Evolutionary conservation across 768 basidiomycete genomes (phyloP), one percentile per base, ranked within the genome.

Genomic region (Hortiboletus flavorubellus): DNA sequence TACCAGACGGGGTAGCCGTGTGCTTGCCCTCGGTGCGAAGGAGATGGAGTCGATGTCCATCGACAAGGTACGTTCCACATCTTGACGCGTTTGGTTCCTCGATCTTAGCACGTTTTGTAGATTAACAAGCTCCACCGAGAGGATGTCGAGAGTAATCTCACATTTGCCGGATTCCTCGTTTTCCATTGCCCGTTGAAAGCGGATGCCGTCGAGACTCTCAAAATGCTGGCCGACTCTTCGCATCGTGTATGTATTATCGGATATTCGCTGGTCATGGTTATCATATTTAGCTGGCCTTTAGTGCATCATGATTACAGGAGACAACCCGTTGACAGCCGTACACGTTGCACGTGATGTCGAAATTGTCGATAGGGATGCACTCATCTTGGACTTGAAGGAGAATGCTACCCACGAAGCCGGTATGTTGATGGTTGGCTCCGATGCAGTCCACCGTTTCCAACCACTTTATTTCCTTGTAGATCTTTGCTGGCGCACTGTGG

Each of bases 231-330:
- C 3, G 96, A 98, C 66, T 93, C 96, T 8, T 97, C 94, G 0
- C 97, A 99, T 72, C 83, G 97, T 38, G 95, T 97, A 75, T 47
- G 91, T 80, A 8, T 51, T 38, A 42, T 40, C 9, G 29, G 8
- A 9, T 34, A 16, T 30, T 7, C 11, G 6, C 30, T 21, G 38
- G 3, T 34, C 30, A 21, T 6, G 18, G 33, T 1, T 18, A 39
- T 46, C 42, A 35, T 48, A 8, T 60, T 46, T 5, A 52, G 31
- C 16, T 49, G 42, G 16, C 5, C 7, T 51, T 33, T 23, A 97
- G 93, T 98, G 97, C 69, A 79, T 98, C 54, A 99, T 99, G 97
- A 99, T 99, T 59, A 99, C 97, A 44, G 97, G 97, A 37, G 97
- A 99, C 71, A 98, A 98, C 70, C 97, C 97, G 8, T 75, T 99